phyloP scores from a whole-genome alignment of 768 basidiomycete species.

The Brasilioporus rufonigricans region DNA sequence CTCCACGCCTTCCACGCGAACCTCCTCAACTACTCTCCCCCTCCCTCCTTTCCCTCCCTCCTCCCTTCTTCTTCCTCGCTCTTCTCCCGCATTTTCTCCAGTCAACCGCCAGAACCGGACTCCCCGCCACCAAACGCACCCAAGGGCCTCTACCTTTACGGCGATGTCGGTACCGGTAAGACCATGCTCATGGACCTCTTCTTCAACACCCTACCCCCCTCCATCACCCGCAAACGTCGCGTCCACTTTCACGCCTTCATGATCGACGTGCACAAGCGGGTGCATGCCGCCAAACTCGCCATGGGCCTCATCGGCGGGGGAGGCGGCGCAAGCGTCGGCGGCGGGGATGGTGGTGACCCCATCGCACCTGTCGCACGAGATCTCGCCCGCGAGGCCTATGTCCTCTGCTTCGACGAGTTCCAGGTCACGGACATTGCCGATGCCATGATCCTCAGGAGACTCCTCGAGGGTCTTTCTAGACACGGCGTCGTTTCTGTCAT shows the following conservation, averaged over 20 bases:
- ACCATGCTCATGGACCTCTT: constrained; percentile 99
- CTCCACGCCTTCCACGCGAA: constrained; percentile 77
- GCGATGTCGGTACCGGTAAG: constrained; percentile 97
- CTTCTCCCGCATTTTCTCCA: constrained; percentile 31
- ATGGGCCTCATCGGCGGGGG: constrained; percentile 54
- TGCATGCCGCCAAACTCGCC: constrained; percentile 76
- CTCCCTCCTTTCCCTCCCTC: constrained; percentile 47
- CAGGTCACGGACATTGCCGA: constrained; percentile 99
- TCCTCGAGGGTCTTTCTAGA: constrained; percentile 82
- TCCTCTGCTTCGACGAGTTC: constrained; percentile 97
- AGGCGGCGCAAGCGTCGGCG: constrained; percentile 25
- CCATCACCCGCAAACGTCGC: constrained; percentile 70
- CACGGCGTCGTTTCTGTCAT: constrained; percentile 93
- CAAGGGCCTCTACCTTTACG: constrained; percentile 91
- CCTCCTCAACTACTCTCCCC: constrained; percentile 68
- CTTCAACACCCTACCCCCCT: constrained; percentile 73
- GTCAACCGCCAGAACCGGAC: constrained; percentile 16
- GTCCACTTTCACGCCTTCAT: constrained; percentile 99
- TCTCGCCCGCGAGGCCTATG: constrained; percentile 76
- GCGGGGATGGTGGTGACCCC: constrained; percentile 58
- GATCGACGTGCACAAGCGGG: constrained; percentile 95
- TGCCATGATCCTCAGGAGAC: constrained; percentile 93
- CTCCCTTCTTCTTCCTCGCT: constrained; percentile 18
- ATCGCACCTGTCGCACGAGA: constrained; percentile 86
- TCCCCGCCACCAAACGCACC: constrained; percentile 56